phyloP scores from a whole-genome alignment of 495 filamentous ascomycete species.

The Xanthoparmelia taractica region DNA sequence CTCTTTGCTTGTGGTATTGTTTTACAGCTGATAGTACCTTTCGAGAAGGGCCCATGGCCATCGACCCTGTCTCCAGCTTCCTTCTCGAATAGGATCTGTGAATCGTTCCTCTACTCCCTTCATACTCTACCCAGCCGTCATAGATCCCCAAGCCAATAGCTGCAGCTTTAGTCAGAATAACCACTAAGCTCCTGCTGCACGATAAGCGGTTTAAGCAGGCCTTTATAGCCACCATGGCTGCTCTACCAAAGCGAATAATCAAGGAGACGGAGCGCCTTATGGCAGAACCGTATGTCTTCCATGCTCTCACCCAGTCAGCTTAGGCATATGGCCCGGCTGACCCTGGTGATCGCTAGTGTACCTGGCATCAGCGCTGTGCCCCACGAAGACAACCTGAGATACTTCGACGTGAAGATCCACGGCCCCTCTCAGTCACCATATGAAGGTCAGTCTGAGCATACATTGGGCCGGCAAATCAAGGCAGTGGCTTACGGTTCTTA shows the following conservation, averaged over 20 bases:
- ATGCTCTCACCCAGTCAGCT: neutral
- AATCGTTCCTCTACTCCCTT: neutral
- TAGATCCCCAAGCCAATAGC: neutral
- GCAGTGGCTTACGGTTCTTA: constrained; percentile 33
- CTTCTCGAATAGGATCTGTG: neutral
- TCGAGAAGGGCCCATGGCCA: neutral
- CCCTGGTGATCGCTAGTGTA: constrained; percentile 49
- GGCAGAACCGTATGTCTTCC: constrained; percentile 75
- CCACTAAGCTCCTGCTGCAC: neutral
- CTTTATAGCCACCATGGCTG: constrained; percentile 45
- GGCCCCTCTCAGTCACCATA: constrained; percentile 93
- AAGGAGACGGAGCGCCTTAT: constrained; percentile 98
- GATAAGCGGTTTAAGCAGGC: neutral
- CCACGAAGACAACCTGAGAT: constrained; percentile 96
- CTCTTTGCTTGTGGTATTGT: neutral
- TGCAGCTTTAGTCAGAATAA: neutral
- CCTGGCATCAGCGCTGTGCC: constrained; percentile 94
- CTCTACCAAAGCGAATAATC: constrained; percentile 89
- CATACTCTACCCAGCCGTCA: neutral
- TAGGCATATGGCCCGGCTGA: constrained; percentile 17
- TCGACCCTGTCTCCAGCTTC: neutral
- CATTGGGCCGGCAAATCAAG: too few relatives aligned
- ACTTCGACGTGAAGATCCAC: constrained; percentile 95
- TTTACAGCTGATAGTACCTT: neutral
- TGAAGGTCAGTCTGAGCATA: constrained; percentile 52